Percentiles rank a stretch among this genome's conserved stretches.
Evolutionary conservation across 1,284 basidiomycete genomes (phyloP).

Genomic region (Fomitopsis betulina): DNA sequence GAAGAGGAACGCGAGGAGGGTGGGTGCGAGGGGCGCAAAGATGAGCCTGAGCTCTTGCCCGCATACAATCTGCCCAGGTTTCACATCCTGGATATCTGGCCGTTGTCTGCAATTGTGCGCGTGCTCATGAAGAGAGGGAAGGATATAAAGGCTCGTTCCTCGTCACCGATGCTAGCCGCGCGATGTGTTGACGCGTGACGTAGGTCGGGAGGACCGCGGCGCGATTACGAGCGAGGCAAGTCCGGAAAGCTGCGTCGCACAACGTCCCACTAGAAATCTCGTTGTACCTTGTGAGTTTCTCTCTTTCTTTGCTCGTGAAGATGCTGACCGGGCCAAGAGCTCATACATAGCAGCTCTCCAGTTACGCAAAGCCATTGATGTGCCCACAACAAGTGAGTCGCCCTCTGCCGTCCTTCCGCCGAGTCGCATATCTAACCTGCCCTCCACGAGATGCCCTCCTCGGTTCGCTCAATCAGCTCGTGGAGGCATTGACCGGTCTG

Average conservation of each 20-base stretch:
- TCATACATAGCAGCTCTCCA: constrained; percentile 64
- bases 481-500: constrained; percentile 64
- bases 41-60: constrained; percentile 49
- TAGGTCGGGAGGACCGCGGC: constrained; percentile 47
- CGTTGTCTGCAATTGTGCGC: constrained; percentile 57
- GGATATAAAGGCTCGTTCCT: constrained; percentile 37
- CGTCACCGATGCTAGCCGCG: no score
- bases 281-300: constrained; percentile 56
- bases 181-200: no score
- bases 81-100: constrained; percentile 62
- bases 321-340: constrained; percentile 34
- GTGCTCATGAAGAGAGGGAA: constrained; percentile 41
- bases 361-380: constrained; percentile 54
- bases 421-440: background rate
- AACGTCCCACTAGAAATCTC: constrained; percentile 74
- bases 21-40: constrained; percentile 11
- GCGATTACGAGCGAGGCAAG: constrained; percentile 42
- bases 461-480: constrained; percentile 48
- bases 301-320: background rate
- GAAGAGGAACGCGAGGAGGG: constrained; percentile 8
- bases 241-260: constrained; percentile 43
- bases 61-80: constrained; percentile 59
- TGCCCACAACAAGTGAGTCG: constrained; percentile 58
- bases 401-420: background rate
- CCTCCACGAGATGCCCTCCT: constrained; percentile 46